A percentile compares a stretch with the other conserved stretches of the same genome.
These are phyloP conservation scores for Paramecium bursaria DNA, from an alignment of 73 alveolate species.

Conservation along the genomic window DNA sequence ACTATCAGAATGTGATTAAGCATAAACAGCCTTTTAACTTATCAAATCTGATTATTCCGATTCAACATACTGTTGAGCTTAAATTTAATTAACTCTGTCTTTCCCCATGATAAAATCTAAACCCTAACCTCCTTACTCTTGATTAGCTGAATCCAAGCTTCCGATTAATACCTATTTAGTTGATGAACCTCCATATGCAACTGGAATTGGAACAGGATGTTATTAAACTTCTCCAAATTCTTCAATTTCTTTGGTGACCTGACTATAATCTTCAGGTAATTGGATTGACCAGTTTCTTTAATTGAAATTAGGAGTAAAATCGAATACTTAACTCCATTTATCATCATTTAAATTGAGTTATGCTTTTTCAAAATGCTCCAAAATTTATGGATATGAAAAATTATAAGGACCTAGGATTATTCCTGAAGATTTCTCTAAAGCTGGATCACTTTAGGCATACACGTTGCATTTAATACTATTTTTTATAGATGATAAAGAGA, in stretches of 20 bases:
- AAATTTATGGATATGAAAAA: slow-evolving; percentile 73
- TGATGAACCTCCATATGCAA: slow-evolving; percentile 79
- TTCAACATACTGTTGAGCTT: too few species aligned
- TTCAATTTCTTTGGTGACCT: slow-evolving; percentile 67
- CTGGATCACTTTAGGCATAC: slow-evolving; percentile 79
- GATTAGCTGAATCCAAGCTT: slow-evolving; percentile 52
- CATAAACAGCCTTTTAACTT: too few species aligned
- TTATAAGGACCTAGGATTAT: slow-evolving; percentile 80
- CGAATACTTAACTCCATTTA: slow-evolving; percentile 84
- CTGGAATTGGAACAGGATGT: slow-evolving; percentile 74
- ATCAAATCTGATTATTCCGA: too few species aligned
- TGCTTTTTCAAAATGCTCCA: slow-evolving; percentile 71
- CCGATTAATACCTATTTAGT: slow-evolving; percentile 39
- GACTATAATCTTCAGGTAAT: slow-evolving; percentile 72
- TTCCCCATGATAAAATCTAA: slow-evolving; percentile 48
- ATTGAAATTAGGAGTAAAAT: slow-evolving; percentile 75
- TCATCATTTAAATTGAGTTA: slow-evolving; percentile 72
- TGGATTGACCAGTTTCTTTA: slow-evolving; percentile 70
- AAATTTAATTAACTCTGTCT: slow-evolving; percentile 1
- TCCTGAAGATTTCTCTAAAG: slow-evolving; percentile 76
- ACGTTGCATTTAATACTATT: slow-evolving; percentile 73
- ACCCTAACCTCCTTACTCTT: slow-evolving; percentile 16
- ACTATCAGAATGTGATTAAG: too few species aligned
- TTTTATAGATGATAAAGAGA: neutral
- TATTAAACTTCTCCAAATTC: slow-evolving; percentile 72